Base-by-base conservation (phyloP, 2,329 filamentous ascomycete genomes). In the Hypomyces rosellus region DNA sequence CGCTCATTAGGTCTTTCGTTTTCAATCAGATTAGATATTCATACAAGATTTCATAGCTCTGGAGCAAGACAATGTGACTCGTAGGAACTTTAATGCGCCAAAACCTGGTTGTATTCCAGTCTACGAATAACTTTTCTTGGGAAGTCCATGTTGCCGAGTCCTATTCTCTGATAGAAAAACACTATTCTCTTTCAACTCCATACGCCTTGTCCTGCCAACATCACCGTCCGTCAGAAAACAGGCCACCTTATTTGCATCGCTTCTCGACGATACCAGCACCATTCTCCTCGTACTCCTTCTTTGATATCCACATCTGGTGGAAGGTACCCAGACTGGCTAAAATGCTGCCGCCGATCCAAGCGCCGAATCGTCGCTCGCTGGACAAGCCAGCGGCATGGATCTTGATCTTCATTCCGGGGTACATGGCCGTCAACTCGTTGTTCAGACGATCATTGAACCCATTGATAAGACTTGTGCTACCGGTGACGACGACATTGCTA, bases 261-360 rank as follows among this genome's bases (percentile, higher is more conserved):
- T 96, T 96, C 77, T 97, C 92, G 41, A 97, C 88, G 60, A 97
- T 91, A 56, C 82, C 82, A 5, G 84, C 75, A 2, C 93, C 93
- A 67, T 96, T 91, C 75, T 99, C 95, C 57, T 96, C 90, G 62
- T 96, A 97, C 74, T 99, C 93, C 76, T 96, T 95, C 69, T 84
- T 89, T 20, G 86, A 92, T 61, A 99, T 95, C 93, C 93, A 99
- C 87, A 99, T 92, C 75, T 99, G 93, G 73, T 99, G 93, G 72
- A 99, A 99, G 13, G 91, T 96, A 9, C 95, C 95, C 71, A 99
- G 70, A 69, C 91, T 96, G 6, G 89, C 91, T 59, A 99, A 74
- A 60, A 99, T 96, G 70, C 90, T 96, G 42, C 93, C 93, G 43
- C 95, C 93, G 59, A 99, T 90, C 92, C 93, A 99, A 45, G 88